phyloP scores from a whole-genome alignment of 169 alveolate genomes.

The Plasmodium fragile region DNA sequence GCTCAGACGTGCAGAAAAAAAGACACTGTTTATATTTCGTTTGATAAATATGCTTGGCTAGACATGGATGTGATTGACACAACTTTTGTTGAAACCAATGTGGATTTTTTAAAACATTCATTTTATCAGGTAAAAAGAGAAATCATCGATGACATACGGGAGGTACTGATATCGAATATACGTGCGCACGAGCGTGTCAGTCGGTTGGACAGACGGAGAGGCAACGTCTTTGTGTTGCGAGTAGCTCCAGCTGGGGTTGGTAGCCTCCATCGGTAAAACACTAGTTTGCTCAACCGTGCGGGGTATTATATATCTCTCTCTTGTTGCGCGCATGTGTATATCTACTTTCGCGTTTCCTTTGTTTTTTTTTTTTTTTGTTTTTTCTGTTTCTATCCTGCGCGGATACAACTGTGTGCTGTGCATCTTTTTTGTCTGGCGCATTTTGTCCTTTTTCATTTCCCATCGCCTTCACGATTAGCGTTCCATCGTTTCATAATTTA shows the following conservation, averaged over 20 bases:
- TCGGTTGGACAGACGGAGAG: conserved; percentile 90
- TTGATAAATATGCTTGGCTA: conserved; percentile 85
- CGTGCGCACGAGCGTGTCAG: conserved; percentile 90
- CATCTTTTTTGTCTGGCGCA: not conserved
- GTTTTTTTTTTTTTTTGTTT: not conserved
- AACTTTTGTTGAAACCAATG: conserved; percentile 91
- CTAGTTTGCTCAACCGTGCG: not conserved
- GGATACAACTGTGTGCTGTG: not conserved
- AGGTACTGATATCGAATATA: conserved; percentile 85
- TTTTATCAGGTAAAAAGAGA: conserved; percentile 91
- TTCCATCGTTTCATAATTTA: not conserved
- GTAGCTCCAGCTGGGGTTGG: conserved; percentile 88
- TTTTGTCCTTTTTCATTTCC: not conserved
- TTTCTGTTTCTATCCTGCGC: not conserved
- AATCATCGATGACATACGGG: conserved; percentile 91
- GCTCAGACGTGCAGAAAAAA: conserved; percentile 7
- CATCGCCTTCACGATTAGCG: not conserved
- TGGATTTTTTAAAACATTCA: conserved; percentile 88
- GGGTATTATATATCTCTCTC: not conserved
- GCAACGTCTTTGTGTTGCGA: conserved; percentile 90
- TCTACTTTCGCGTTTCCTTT: not conserved
- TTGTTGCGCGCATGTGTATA: not conserved
- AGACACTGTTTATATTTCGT: conserved; percentile 65
- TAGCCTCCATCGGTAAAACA: conserved; percentile 54
- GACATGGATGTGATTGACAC: conserved; percentile 93